Percentiles rank a stretch among this genome's conserved stretches.
phyloP scores from a whole-genome alignment of 208 protist genomes.

The Crithidia mellificae region DNA sequence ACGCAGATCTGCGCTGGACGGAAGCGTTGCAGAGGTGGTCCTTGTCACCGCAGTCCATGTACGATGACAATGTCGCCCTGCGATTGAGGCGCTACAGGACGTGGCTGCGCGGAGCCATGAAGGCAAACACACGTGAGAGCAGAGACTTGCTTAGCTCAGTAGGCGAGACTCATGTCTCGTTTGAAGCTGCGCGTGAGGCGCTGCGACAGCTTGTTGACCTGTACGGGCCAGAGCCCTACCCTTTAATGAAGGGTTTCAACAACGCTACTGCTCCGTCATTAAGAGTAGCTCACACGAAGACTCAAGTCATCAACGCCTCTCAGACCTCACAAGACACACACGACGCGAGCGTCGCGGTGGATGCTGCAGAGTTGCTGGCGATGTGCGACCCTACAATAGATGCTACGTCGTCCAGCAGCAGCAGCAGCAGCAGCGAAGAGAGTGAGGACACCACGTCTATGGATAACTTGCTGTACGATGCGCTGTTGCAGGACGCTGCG shows the following conservation, averaged over 20 bases:
- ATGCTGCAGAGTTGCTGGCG: neutral
- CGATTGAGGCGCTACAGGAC: conserved; percentile 5
- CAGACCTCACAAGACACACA: too few species aligned
- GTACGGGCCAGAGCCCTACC: conserved; percentile 8
- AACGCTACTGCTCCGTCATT: neutral
- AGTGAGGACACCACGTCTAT: neutral
- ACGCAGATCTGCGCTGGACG: neutral
- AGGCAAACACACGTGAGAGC: too few species aligned
- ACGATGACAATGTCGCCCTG: conserved; percentile 1
- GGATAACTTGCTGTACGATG: conserved; percentile 14
- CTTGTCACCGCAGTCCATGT: neutral
- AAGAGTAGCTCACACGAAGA: too few species aligned
- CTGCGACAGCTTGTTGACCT: neutral
- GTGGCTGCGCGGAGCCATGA: neutral
- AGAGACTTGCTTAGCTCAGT: too few species aligned
- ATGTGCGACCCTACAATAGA: too few species aligned
- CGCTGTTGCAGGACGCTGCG: conserved; percentile 14
- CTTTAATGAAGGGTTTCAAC: neutral
- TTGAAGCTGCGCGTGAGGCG: neutral
- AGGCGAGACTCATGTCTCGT: neutral
- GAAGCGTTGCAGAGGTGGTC: conserved; percentile 2
- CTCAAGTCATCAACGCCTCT: too few species aligned
- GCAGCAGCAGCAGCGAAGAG: too few species aligned
- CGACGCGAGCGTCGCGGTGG: too few species aligned
- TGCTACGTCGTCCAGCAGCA: too few species aligned